Conservation (phyloP, 108 stramenopile genomes). For the Craspedostauros australis region DNA sequence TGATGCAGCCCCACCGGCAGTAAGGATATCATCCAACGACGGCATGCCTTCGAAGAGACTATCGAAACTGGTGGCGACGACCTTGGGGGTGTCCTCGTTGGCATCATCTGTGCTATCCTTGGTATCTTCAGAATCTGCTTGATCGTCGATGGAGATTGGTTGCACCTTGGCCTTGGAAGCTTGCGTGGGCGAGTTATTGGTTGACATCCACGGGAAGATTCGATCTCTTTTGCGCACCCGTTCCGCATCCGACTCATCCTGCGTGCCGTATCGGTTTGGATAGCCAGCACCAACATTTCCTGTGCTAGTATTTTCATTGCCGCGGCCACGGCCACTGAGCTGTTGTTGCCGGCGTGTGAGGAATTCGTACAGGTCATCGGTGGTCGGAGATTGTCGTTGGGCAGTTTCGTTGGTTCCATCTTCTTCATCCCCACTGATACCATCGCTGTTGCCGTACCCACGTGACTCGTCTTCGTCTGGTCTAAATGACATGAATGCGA, state of each 20-base stretch:
- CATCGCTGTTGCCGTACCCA: neutral
- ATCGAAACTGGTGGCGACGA: too few species aligned
- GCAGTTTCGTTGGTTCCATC: conserved; percentile 1
- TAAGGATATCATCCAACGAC: conserved; percentile 32
- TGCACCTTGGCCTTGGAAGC: neutral
- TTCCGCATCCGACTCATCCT: conserved; percentile 14
- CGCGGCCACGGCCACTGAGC: too few species aligned
- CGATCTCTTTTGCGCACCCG: conserved; percentile 28
- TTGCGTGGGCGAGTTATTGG: neutral
- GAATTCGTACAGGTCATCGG: conserved; percentile 21
- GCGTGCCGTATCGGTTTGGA: conserved; percentile 7
- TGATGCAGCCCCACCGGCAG: neutral
- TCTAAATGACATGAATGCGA: too few species aligned
- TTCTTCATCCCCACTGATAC: neutral
- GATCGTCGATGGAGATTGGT: conserved; percentile 9
- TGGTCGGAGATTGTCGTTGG: neutral
- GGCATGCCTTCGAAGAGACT: conserved; percentile 36
- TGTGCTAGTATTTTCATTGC: too few species aligned
- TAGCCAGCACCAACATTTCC: too few species aligned
- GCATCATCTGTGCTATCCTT: neutral
- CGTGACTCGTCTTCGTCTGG: neutral
- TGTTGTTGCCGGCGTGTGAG: conserved; percentile 7
- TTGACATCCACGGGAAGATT: conserved; percentile 12
- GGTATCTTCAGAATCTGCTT: neutral
- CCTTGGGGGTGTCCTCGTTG: conserved; percentile 8